Evolutionary conservation across 352 stramenopile genomes (phyloP), one percentile per base, ranked within the genome.

Genomic region (Pythium phragmitis): DNA sequence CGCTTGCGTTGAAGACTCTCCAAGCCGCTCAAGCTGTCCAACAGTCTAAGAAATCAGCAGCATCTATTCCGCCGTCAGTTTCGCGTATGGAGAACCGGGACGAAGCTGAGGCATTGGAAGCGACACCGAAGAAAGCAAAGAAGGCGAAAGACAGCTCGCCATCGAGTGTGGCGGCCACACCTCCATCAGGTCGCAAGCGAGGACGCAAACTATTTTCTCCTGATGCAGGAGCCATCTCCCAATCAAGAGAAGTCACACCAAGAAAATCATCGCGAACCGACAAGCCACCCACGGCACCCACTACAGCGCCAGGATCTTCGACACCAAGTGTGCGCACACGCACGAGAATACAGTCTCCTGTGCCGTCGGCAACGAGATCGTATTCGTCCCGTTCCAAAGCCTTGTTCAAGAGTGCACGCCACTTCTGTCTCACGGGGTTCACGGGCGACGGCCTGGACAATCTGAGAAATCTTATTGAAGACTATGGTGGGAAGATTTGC

Each of bases 341-440:
- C 41, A 65, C 74, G 26, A 76, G 73, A 28, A 70, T 72, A 7
- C 34, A 86, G 26, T 87, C 81, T 4, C 72, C 80, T 13, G 58
- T 88, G 1, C 80, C 81, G n/a, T 57, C 55, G 8, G 52, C 47
- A 4, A 67, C 74, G 23, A 71, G 77, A n/a, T 45, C 65, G 7
- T 87, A 88, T 11, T 53, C 52, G 5, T 85, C 84, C 11, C 74
- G 80, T 21, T 77, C 75, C 23, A 79, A 75, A 51, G 82, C 78
- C 9, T 56, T 91, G 13, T 91, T 92, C 49, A 88, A 84, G 72
- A 78, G 78, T 63, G 89, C 87, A 36, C 87, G 83, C 37, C 76
- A 90, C 51, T 93, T 93, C 68, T 89, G 81, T 37, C 60, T 93
- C 59, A 90, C 84, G 1, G 84, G 84, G 0, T 93, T 93, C 14